phyloP scores from a whole-genome alignment of 306 rosid species.

The Spatholobus suberectus region DNA sequence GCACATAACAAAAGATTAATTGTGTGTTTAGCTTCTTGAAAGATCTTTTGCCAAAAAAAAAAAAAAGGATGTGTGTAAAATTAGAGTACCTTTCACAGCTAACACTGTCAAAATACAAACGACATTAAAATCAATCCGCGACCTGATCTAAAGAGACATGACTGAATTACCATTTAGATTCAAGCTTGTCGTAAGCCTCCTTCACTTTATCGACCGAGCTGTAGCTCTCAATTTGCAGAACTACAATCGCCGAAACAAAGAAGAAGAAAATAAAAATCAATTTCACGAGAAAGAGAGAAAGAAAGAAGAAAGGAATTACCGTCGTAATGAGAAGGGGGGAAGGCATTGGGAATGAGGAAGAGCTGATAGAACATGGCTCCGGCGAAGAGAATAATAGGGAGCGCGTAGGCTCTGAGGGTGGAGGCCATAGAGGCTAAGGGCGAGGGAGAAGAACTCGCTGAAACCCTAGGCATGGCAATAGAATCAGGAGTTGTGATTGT shows the following conservation, averaged over 20 bases:
- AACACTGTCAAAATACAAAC: slow-evolving; percentile 7
- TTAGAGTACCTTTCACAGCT: not conserved
- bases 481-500: slow-evolving; percentile 1
- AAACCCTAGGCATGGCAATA: slow-evolving; percentile 52
- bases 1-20: not conserved
- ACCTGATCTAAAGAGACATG: not conserved
- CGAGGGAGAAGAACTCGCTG: too few species aligned
- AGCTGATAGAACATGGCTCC: slow-evolving; percentile 82
- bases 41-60: too few species aligned
- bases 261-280: not conserved
- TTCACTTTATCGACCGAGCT: slow-evolving; percentile 68
- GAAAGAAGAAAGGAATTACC: slow-evolving; percentile 43
- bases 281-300: not conserved
- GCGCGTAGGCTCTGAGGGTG: slow-evolving; percentile 64
- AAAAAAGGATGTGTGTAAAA: not conserved
- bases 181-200: slow-evolving; percentile 64
- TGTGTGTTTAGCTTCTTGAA: not conserved
- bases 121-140: not conserved
- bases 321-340: slow-evolving; percentile 84
- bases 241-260: slow-evolving; percentile 46
- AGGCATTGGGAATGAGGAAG: slow-evolving; percentile 75
- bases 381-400: slow-evolving; percentile 71
- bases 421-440: slow-evolving; percentile 50
- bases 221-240: slow-evolving; percentile 59
- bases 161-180: slow-evolving; percentile 60